phyloP scores from a whole-genome alignment of 345 rosid species.

The Corchorus capsularis region DNA sequence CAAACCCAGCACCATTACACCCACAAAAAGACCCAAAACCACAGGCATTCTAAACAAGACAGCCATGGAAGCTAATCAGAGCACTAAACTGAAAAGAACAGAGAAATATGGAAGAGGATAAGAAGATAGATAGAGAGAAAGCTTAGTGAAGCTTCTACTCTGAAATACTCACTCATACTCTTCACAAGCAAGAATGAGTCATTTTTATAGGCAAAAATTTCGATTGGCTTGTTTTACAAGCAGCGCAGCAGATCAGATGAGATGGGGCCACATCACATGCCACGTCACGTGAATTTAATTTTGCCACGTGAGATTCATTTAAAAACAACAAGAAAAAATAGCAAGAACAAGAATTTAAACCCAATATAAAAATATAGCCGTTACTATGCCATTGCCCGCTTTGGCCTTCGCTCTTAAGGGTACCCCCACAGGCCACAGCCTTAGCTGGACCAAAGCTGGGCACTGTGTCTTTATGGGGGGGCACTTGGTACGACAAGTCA shows the following conservation, averaged over 20 bases:
- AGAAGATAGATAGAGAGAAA: neutral
- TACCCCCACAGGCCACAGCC: neutral
- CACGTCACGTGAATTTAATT: slow-evolving; percentile 16
- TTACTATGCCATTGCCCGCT: slow-evolving; percentile 16
- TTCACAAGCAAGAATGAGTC: neutral
- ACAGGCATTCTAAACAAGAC: slow-evolving; percentile 20
- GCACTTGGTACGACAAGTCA: slow-evolving; percentile 26
- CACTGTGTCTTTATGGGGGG: slow-evolving; percentile 21
- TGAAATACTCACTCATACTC: neutral
- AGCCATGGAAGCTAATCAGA: slow-evolving; percentile 29
- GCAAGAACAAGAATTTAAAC: neutral
- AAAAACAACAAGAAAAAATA: slow-evolving; percentile 29
- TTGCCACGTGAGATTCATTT: slow-evolving; percentile 44
- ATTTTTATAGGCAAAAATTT: slow-evolving; percentile 40
- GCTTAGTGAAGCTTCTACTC: slow-evolving; percentile 15
- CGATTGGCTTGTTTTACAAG: slow-evolving; percentile 35
- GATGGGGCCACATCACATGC: slow-evolving; percentile 8
- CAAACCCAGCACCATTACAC: slow-evolving; percentile 39
- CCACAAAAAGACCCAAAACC: slow-evolving; percentile 35
- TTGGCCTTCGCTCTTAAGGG: too few species aligned
- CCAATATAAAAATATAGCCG: slow-evolving; percentile 43
- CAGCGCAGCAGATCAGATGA: neutral
- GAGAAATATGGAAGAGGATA: neutral
- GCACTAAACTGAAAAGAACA: neutral
- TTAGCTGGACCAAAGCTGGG: slow-evolving; percentile 42